Base-by-base conservation (phyloP, 805 yeast species). In the Kodamaea restingae region DNA sequence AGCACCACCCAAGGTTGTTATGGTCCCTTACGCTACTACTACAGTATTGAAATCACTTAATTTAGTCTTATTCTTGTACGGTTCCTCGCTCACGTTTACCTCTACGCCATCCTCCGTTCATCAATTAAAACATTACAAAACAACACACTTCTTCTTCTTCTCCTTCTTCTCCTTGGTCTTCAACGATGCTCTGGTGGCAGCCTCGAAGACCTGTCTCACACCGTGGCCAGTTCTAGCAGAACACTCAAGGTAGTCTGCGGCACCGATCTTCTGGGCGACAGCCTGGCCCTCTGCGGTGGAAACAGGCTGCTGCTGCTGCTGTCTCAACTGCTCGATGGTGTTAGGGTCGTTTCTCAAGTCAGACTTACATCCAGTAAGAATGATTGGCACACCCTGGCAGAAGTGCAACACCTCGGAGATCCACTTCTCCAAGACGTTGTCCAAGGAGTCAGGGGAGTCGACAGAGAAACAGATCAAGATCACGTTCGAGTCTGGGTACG, bases 371-470 rank as follows among this genome's bases (percentile, higher is more conserved):
- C 70, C 73, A 25, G 65, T 60, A 39, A 67, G 51, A 37, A 64
- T 49, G 41, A 53, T 58, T 2, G 60, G 55, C n/a, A 60, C 64
- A 39, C 57, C 55, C 12, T 61, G 65, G 45, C 71, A 66, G 51
- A 65, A 59, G 32, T 53, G 56, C 44, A 58, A 56, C 15, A 66
- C 59, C 46, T 67, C 73, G 11, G 71, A 69, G n/a, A 65, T 52
- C 73, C 73, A 67, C 46, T 66, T 57, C 33, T 63, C 70, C 42
- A 47, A 49, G 14, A 66, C 61, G 41, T 58, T 61, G 36, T 55
- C 60, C 44, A 63, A 56, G 2, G 67, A 53, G 37, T 55, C 56
- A 11, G 58, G 51, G n/a, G 58, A 48, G 38, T 55, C 60, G 24
- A 64, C 51, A 7, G 58, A 56, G 55, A 68, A 67, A 46, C 73